These are phyloP conservation scores for Tolypocladium endophyticum DNA, from an alignment of 2,329 filamentous ascomycete species.

Conservation along the genomic window DNA sequence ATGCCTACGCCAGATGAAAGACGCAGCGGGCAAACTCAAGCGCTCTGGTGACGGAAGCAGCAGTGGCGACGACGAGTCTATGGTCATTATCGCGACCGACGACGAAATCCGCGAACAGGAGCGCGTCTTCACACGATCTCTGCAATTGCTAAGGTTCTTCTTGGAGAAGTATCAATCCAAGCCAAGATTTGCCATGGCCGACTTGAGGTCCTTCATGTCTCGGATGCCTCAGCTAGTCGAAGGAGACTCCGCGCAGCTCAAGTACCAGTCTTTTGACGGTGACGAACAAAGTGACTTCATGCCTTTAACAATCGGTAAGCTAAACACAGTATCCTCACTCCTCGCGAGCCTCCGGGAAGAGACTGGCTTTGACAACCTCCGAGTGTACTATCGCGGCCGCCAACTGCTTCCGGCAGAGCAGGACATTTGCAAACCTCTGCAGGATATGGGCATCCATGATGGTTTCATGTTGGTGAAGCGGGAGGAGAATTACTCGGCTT, in stretches of 20 bases:
- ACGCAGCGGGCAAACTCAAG: constrained; percentile 46
- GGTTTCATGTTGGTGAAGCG: constrained; percentile 58
- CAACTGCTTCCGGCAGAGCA: constrained; percentile 51
- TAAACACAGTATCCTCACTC: constrained; percentile 61
- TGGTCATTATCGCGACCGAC: constrained; percentile 39
- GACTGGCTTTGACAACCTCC: constrained; percentile 69
- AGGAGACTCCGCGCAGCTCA: constrained; percentile 56
- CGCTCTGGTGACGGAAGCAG: constrained; percentile 29
- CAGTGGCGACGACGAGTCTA: constrained; percentile 38
- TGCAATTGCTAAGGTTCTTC: constrained; percentile 59
- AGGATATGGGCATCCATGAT: constrained; percentile 55
- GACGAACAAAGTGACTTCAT: constrained; percentile 48
- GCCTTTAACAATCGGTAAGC: constrained; percentile 53
- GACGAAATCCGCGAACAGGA: constrained; percentile 38
- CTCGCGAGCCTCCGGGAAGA: constrained; percentile 54
- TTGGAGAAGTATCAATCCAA: constrained; percentile 53
- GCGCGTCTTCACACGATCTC: constrained; percentile 55
- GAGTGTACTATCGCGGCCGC: constrained; percentile 59
- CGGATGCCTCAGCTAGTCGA: constrained; percentile 40
- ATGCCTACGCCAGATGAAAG: constrained; percentile 60
- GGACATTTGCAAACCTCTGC: constrained; percentile 50
- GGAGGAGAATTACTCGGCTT: constrained; percentile 34
- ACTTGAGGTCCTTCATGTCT: constrained; percentile 42
- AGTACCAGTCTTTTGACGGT: constrained; percentile 65
- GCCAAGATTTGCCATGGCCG: constrained; percentile 48